phyloP scores from a whole-genome alignment of 208 protist species.

The Endotrypanum monterogeii region DNA sequence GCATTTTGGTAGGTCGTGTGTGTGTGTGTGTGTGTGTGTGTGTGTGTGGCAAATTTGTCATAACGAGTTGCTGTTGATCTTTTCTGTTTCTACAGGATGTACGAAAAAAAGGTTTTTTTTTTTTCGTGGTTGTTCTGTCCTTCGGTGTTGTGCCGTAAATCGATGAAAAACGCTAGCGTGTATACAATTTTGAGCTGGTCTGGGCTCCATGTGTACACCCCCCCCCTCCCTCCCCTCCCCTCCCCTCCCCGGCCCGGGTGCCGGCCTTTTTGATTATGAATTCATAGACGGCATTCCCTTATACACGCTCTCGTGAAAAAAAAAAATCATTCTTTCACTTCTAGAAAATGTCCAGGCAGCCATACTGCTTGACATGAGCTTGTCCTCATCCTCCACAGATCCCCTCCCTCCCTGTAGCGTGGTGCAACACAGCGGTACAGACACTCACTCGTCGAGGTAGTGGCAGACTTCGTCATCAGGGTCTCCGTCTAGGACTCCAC shows the following conservation, averaged over 20 bases:
- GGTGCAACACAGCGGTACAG: not conserved
- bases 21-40: too few relatives aligned
- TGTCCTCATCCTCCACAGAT: not conserved
- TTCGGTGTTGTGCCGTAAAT: not conserved
- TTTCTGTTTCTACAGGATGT: not conserved
- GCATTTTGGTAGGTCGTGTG: not conserved
- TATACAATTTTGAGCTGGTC: too few relatives aligned
- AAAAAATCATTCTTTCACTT: conserved; percentile 3
- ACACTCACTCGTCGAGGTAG: not conserved
- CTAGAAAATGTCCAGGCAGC: not conserved
- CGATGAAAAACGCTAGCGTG: not conserved
- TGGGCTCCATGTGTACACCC: too few relatives aligned
- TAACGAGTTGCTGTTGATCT: not conserved
- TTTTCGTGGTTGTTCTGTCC: not conserved
- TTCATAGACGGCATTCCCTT: too few relatives aligned
- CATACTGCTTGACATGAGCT: not conserved
- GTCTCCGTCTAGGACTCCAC: not conserved
- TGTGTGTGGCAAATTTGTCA: not conserved
- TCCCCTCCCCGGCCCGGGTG: too few relatives aligned
- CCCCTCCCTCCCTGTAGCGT: not conserved
- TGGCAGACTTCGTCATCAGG: not conserved
- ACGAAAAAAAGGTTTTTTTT: not conserved
- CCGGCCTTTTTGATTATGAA: too few relatives aligned
- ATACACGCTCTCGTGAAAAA: too few relatives aligned
- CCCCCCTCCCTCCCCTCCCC: too few relatives aligned